Conservation (phyloP, 176 grass and related monocot genomes). For the Otatea glauca region DNA sequence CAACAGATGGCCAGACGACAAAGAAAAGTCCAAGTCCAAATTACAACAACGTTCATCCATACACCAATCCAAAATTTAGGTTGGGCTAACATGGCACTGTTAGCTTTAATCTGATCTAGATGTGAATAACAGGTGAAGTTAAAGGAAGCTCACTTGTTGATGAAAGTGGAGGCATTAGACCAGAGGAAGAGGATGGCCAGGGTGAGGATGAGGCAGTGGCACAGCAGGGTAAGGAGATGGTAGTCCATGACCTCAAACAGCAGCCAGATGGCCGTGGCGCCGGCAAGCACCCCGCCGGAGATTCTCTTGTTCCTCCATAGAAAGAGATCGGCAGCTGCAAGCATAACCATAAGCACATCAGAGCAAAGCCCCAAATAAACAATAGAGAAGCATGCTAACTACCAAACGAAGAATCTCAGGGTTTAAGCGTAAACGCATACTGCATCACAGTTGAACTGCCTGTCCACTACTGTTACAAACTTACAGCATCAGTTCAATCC, state of each 20-base stretch:
- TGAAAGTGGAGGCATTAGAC: conserved; percentile 76
- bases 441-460: neutral
- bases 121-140: neutral
- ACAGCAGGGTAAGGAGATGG: conserved; percentile 65
- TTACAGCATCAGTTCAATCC: neutral
- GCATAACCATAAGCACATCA: conserved; percentile 14
- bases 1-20: neutral
- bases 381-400: neutral
- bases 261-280: conserved; percentile 75
- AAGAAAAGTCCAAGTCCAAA: neutral
- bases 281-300: conserved; percentile 63
- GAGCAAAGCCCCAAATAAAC: conserved; percentile 5
- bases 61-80: neutral
- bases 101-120: neutral
- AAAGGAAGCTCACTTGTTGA: conserved; percentile 73
- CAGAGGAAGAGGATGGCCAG: conserved; percentile 81
- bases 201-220: conserved; percentile 66
- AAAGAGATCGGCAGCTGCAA: conserved; percentile 86
- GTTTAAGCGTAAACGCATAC: neutral
- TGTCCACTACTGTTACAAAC: neutral
- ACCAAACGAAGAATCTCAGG: conserved; percentile 29
- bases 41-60: neutral
- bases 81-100: neutral
- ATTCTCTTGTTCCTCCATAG: conserved; percentile 99
- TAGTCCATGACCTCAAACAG: conserved; percentile 94